These are phyloP conservation scores for Ascodesmis nigricans DNA, from an alignment of 495 filamentous ascomycete genomes.

Conservation along the genomic window DNA sequence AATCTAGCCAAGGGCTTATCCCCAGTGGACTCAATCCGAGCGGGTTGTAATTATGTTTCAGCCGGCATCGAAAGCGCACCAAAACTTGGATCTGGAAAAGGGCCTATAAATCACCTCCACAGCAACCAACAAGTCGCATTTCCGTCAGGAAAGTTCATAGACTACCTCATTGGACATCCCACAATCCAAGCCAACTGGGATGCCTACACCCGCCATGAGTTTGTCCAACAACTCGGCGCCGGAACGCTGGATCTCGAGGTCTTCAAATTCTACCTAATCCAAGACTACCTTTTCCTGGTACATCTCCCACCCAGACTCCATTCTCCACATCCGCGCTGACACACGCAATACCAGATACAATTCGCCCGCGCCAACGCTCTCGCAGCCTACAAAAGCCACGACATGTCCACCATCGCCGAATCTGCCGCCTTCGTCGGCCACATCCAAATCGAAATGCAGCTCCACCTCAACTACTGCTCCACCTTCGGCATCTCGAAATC, in stretches of 20 bases:
- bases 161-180: constrained; percentile 54
- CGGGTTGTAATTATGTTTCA: constrained; percentile 59
- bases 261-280: constrained; percentile 70
- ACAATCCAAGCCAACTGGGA: constrained; percentile 53
- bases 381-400: constrained; percentile 57
- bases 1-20: constrained; percentile 45
- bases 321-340: neutral
- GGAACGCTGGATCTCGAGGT: constrained; percentile 46
- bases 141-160: constrained; percentile 55
- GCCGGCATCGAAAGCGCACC: constrained; percentile 59
- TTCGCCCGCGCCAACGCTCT: constrained; percentile 70
- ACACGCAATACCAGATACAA: constrained; percentile 36
- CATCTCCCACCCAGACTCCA: constrained; percentile 6
- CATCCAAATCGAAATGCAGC: constrained; percentile 52
- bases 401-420: constrained; percentile 52
- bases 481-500: constrained; percentile 56
- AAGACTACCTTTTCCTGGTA: constrained; percentile 78
- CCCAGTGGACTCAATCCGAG: constrained; percentile 40
- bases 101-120: constrained; percentile 88
- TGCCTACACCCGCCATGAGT: constrained; percentile 53
- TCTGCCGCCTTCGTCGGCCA: constrained; percentile 49
- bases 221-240: constrained; percentile 52
- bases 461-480: constrained; percentile 61
- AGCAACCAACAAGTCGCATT: constrained; percentile 62
- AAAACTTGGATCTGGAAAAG: constrained; percentile 55